Evolutionary conservation across 495 filamentous ascomycete genomes (phyloP), one percentile per base, ranked within the genome.

Genomic region (Aspergillus ostianus): DNA sequence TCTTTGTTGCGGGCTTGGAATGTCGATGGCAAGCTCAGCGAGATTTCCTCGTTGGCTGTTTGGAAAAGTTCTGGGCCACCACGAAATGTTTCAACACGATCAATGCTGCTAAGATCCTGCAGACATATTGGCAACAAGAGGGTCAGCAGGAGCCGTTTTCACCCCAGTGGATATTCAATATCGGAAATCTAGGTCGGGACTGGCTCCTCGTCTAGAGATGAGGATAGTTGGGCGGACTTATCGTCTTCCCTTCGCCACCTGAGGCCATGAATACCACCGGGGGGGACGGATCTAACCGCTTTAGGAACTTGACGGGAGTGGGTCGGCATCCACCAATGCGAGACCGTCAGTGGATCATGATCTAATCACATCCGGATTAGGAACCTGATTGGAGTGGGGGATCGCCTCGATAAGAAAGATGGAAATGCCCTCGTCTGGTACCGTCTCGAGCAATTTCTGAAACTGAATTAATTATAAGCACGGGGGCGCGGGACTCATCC

Each of bases 1-100:
- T 84, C 1, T 84, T 84, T 48, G 70, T 86, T 44, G 80, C 79
- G 0, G 83, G 82, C 2, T 67, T 84, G 4, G 82, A 85, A 51
- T 76, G 71, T 57, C 63, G 60, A 18, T 47, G 47, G 53, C 61
- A 62, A 41, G 55, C 64, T 7, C 68, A 76, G 47, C 50, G 70
- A 44, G 57, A 67, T 9, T 72, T 74, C 45, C 49, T 77, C 0
- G 56, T 71, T 9, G 54, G 18, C 4, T 69, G 60, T 17, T 49
- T 76, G 19, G 73, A 77, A 49, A 62, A 55, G 21, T 78, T 78
- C 44, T 78, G 76, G 76, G 32, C 47, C 8, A 60, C 64, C 18
- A 77, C 76, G 0, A 70, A 56, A 6, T 78, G 76, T 62, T 65
- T 75, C 49, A 78, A 78, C 53, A 73, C 62, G 12, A 65, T 76